These are phyloP conservation scores for Paecilomyces sp. DNA, from an alignment of 2,329 filamentous ascomycete genomes.

Conservation along the genomic window DNA sequence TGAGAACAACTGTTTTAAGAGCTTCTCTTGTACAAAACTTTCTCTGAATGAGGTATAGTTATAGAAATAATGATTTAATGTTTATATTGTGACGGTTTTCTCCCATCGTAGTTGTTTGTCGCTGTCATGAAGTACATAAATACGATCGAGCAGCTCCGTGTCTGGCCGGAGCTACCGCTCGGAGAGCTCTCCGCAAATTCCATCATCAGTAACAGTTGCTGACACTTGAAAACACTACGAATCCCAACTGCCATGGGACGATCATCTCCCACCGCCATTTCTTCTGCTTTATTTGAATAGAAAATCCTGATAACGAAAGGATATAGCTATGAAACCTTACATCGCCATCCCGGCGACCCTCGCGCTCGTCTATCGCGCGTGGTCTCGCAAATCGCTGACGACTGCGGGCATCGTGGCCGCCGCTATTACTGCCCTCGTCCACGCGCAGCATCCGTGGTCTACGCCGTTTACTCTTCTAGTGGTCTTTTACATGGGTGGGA, in stretches of 20 bases:
- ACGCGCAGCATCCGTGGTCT: slow-evolving; percentile 89
- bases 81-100: no score
- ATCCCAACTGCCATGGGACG: neutral
- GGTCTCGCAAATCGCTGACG: slow-evolving; percentile 70
- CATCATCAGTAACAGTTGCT: neutral
- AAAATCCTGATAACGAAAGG: neutral
- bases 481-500: slow-evolving; percentile 83
- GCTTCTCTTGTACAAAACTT: no score
- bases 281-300: neutral
- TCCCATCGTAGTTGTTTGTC: no score
- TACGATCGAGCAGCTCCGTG: no score
- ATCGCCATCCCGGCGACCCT: slow-evolving; percentile 43
- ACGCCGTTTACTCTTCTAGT: slow-evolving; percentile 78
- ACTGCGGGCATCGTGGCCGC: slow-evolving; percentile 67
- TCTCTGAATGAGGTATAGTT: no score
- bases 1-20: no score
- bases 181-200: neutral
- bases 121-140: no score
- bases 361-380: slow-evolving; percentile 59
- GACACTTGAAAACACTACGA: neutral
- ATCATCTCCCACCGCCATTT: neutral
- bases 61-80: no score
- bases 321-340: slow-evolving; percentile 32
- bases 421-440: slow-evolving; percentile 64
- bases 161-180: neutral